Base-by-base conservation (phyloP, 78 protist species). In the Guillardia theta region DNA sequence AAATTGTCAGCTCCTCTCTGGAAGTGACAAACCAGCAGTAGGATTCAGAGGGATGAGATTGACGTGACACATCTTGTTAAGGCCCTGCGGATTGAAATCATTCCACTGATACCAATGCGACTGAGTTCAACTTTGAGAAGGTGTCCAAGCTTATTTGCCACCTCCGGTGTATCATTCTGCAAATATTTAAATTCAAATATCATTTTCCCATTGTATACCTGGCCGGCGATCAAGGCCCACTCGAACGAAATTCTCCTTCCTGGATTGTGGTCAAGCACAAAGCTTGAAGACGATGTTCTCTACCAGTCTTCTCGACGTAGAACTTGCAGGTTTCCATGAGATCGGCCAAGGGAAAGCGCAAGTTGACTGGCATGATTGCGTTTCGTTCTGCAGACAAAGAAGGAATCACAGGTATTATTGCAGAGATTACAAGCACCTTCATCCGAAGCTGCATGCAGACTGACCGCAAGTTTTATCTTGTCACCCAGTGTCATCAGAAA, bases 221-320 rank as follows among this genome's bases (percentile, higher is more conserved):
- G 10, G 54, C 94, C 94, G 18, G 88, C 88, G 58, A 92, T 92
- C n/a, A 92, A 88, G 39, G 94, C 94, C 94, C 94, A 93, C 50
- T 93, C 94, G 94, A 93, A 93, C 0, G 94, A 12, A 76, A 93
- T 18, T n/a, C 94, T 88, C 39, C 94, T n/a, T n/a, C n/a, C n/a
- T n/a, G n/a, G n/a, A n/a, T n/a, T n/a, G n/a, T n/a, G n/a, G n/a
- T n/a, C n/a, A n/a, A n/a, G n/a, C n/a, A n/a, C n/a, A n/a, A n/a
- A n/a, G n/a, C n/a, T n/a, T n/a, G n/a, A n/a, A n/a, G n/a, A n/a
- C n/a, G n/a, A n/a, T n/a, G n/a, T n/a, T n/a, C n/a, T n/a, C n/a
- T 48, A n/a, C 83, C 83, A 39, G 45, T 64, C n/a, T 27, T 12
- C 24, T 4, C 54, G 8, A 41, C 64, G 88, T 92, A 92, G 41